Evolutionary conservation across 1,139 yeast species (phyloP), one percentile per base, ranked within the genome.

Genomic region (Debaryomycetaceae sp.): DNA sequence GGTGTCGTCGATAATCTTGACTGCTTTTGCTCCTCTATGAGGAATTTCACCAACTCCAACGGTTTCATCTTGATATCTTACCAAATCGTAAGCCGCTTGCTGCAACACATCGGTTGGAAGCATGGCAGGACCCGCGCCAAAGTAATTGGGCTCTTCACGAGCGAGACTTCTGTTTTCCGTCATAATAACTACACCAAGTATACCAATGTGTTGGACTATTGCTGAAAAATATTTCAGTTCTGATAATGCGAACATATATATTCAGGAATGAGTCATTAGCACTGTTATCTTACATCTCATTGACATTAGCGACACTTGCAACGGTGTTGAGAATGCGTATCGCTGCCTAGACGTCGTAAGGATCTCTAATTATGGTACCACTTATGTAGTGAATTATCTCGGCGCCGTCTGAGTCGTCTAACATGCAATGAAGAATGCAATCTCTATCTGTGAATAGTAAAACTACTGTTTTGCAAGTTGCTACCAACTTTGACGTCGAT

Each of bases 81-180:
- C 64, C 53, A 93, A 73, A 62, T 93, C 98, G 36, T 66, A 63
- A 1, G 97, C 96, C 1, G 98, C 97, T 67, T 87, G 85, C 63
- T 88, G 85, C 43, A 93, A 76, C 4, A 90, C 98, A 6, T 69
- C 63, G 4, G 93, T 83, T 24, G 98, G 97, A 42, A 93, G 75
- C 45, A 85, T 76, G 2, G 99, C 99, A 39, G 99, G 99, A 9
- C 99, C 99, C 24, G 99, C 98, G 46, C 98, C 99, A 59, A 89
- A 93, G 63, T 93, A 88, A 62, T 82, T 75, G 44, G 95, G 91
- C 57, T 83, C 85, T 63, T 76, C 83, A 70, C 95, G 81, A 36
- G 78, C 75, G 45, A 83, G 65, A 14, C 63, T 46, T 49, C 44
- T 50, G 36, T 36, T 24, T 34, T 45, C 37, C 6, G 37, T 33